phyloP scores from a whole-genome alignment of 352 stramenopile genomes.

The Hyaloperonospora arabidopsidis region DNA sequence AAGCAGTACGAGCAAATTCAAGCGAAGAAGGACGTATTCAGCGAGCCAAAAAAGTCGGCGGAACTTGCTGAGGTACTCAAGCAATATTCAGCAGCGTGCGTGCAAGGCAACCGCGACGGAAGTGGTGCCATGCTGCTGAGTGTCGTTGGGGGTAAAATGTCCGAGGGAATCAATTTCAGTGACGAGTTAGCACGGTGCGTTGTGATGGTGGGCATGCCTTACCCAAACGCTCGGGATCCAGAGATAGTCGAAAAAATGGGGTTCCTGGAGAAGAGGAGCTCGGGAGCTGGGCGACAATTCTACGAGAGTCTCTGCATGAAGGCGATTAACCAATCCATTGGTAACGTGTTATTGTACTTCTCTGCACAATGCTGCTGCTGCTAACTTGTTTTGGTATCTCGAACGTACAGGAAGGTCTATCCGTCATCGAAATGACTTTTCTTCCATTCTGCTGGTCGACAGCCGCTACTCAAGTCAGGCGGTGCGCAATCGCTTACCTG shows the following conservation, averaged over 20 bases:
- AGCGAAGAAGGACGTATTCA: constrained; percentile 88
- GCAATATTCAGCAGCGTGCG: constrained; percentile 75
- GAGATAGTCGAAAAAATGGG: constrained; percentile 97
- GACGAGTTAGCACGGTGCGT: constrained; percentile 95
- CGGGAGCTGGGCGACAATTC: constrained; percentile 80
- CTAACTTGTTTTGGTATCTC: constrained; percentile 10
- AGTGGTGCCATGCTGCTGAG: constrained; percentile 88
- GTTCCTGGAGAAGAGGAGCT: constrained; percentile 71
- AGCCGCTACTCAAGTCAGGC: constrained; percentile 80
- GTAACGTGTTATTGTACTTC: constrained; percentile 28
- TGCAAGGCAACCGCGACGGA: constrained; percentile 14
- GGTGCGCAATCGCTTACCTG: constrained; percentile 59
- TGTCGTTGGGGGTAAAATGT: constrained; percentile 98
- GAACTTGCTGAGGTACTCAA: constrained; percentile 87
- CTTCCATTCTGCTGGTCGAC: constrained; percentile 94
- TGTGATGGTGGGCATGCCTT: constrained; percentile 97
- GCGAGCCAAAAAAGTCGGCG: constrained; percentile 90
- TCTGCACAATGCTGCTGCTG: background rate
- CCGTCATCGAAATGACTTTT: constrained; percentile 95
- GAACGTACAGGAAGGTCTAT: constrained; percentile 85
- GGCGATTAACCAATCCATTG: constrained; percentile 98
- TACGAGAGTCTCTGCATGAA: constrained; percentile 99
- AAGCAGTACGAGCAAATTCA: constrained; percentile 78
- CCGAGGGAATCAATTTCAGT: constrained; percentile 99
- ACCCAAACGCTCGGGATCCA: constrained; percentile 93